These are phyloP conservation scores for Schizosaccharomyces osmophilus DNA, from an alignment of 805 yeast genomes.

Conservation along the genomic window DNA sequence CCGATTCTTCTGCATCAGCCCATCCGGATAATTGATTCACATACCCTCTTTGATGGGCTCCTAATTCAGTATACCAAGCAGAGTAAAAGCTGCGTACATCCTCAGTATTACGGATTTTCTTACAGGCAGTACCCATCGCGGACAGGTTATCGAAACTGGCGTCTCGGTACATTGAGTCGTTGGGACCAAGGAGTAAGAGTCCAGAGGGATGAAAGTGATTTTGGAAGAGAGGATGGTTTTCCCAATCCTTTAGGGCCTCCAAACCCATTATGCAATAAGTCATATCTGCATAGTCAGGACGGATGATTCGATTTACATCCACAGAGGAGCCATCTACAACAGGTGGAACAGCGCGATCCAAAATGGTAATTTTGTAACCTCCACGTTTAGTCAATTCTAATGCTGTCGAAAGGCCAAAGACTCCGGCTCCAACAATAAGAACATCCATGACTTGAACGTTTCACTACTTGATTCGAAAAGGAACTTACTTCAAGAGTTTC, in stretches of 20 bases:
- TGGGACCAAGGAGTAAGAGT: not conserved
- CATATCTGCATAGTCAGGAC: slow-evolving; percentile 21
- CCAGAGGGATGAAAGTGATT: not conserved
- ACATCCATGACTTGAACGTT: not conserved
- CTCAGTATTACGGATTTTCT: not conserved
- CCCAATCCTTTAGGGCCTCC: slow-evolving; percentile 13
- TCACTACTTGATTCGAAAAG: no score
- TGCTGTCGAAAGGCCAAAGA: slow-evolving; percentile 1
- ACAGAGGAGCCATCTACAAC: slow-evolving; percentile 16
- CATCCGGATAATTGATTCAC: slow-evolving; percentile 10
- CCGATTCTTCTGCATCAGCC: slow-evolving; percentile 8
- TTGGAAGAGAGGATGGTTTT: not conserved
- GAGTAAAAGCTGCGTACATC: not conserved
- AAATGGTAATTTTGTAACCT: not conserved
- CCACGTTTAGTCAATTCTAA: not conserved
- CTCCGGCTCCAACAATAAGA: slow-evolving; percentile 1
- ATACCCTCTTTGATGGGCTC: not conserved
- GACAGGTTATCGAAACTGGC: not conserved
- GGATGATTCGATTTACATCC: slow-evolving; percentile 23
- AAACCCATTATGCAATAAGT: slow-evolving; percentile 11
- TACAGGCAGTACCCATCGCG: not conserved
- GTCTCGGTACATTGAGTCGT: not conserved
- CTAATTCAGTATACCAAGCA: not conserved
- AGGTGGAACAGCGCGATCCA: slow-evolving; percentile 4
- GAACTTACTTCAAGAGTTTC: no score